phyloP scores from a whole-genome alignment of 768 basidiomycete species.

The Lactarius tabidus region DNA sequence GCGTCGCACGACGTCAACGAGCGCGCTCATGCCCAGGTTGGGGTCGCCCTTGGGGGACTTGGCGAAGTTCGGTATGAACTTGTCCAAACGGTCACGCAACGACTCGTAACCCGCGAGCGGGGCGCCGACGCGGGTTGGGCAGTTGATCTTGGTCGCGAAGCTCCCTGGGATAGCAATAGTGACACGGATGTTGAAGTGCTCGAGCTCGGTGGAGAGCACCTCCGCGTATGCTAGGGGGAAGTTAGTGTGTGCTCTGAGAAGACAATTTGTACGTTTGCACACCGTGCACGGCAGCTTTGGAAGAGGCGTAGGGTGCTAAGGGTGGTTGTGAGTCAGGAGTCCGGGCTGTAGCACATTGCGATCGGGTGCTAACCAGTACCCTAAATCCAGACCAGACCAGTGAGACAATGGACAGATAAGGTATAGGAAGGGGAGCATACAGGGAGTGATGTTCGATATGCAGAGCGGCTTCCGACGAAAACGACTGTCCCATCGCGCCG shows the following conservation, averaged over 20 bases:
- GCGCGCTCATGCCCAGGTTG: slow-evolving; percentile 28
- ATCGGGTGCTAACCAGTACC: neutral
- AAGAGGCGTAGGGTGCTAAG: slow-evolving; percentile 27
- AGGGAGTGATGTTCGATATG: slow-evolving; percentile 18
- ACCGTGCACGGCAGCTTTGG: slow-evolving; percentile 31
- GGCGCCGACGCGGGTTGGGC: neutral
- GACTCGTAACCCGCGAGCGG: slow-evolving; percentile 26
- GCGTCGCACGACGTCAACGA: slow-evolving; percentile 31
- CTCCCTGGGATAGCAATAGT: slow-evolving; percentile 29
- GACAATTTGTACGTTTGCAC: neutral
- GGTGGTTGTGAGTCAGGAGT: no score
- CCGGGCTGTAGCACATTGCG: no score
- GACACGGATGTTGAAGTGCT: slow-evolving; percentile 31
- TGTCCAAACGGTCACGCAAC: slow-evolving; percentile 12
- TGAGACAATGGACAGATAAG: neutral
- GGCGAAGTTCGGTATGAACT: neutral
- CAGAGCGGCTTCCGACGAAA: slow-evolving; percentile 37
- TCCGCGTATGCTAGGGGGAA: slow-evolving; percentile 28
- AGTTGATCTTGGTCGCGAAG: slow-evolving; percentile 26
- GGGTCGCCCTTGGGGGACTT: slow-evolving; percentile 28
- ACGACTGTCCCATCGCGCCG: slow-evolving; percentile 36
- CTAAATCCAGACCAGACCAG: neutral
- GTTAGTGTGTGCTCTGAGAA: neutral
- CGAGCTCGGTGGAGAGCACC: slow-evolving; percentile 30
- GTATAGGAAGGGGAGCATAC: neutral